Evolutionary conservation across 2,329 filamentous ascomycete species (phyloP).

Genomic region (Fusarium algeriense): DNA sequence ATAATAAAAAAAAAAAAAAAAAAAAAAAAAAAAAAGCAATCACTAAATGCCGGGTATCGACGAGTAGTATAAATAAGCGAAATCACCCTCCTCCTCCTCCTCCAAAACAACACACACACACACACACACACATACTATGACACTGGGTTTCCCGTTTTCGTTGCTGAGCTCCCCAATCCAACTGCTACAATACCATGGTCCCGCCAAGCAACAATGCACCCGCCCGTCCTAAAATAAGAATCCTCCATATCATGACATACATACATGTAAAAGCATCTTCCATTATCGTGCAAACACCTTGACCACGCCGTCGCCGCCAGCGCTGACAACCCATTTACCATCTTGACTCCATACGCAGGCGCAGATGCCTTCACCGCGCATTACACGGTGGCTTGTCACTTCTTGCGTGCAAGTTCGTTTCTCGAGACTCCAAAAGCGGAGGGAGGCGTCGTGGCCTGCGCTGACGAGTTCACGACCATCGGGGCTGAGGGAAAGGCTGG

Average conservation of each 20-base stretch:
- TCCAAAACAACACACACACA: slow-evolving; percentile 1
- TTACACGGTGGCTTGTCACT: slow-evolving; percentile 90
- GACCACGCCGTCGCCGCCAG: slow-evolving; percentile 93
- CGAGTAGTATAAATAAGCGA: slow-evolving; percentile 47
- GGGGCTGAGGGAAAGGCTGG: slow-evolving; percentile 89
- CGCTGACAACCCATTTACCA: slow-evolving; percentile 92
- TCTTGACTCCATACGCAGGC: slow-evolving; percentile 96
- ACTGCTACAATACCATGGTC: slow-evolving; percentile 20
- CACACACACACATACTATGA: slow-evolving; percentile 36
- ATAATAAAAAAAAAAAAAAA: no score
- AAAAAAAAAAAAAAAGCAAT: slow-evolving; percentile 26
- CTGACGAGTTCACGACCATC: slow-evolving; percentile 95
- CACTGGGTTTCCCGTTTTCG: slow-evolving; percentile 18
- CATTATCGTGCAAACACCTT: slow-evolving; percentile 79
- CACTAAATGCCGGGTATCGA: slow-evolving; percentile 52
- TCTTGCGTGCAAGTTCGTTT: slow-evolving; percentile 96
- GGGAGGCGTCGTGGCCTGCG: slow-evolving; percentile 92
- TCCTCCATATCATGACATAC: slow-evolving; percentile 17
- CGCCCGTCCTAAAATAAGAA: slow-evolving; percentile 1
- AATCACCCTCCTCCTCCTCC: slow-evolving; percentile 24
- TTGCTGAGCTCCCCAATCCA: slow-evolving; percentile 33
- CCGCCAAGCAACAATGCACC: slow-evolving; percentile 36
- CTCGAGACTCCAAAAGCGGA: slow-evolving; percentile 97
- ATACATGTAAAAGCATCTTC: slow-evolving; percentile 9
- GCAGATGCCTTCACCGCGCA: slow-evolving; percentile 96